Conservation (phyloP, 2,329 filamentous ascomycete genomes). For the Venturia effusa region DNA sequence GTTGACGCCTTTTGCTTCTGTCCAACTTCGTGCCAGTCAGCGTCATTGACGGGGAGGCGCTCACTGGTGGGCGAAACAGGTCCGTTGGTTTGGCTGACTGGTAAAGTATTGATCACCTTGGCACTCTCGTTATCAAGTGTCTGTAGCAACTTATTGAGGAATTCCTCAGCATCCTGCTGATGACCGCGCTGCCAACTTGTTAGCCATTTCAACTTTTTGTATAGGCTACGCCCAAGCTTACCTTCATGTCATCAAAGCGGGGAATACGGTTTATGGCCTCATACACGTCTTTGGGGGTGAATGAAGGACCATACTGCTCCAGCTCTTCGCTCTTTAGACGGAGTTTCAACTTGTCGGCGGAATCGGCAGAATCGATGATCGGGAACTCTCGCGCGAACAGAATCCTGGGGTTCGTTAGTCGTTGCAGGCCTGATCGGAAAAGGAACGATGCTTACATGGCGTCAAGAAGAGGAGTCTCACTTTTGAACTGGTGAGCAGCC, state of each 20-base stretch:
- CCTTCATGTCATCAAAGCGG: constrained; percentile 84
- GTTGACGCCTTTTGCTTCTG: constrained; percentile 79
- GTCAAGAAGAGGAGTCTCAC: constrained; percentile 85
- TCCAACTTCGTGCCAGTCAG: constrained; percentile 91
- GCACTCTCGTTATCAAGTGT: constrained; percentile 89
- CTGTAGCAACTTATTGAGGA: constrained; percentile 84
- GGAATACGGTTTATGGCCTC: constrained; percentile 79
- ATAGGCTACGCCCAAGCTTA: constrained; percentile 35
- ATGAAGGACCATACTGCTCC: constrained; percentile 81
- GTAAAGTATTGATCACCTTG: constrained; percentile 52
- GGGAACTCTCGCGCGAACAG: constrained; percentile 93
- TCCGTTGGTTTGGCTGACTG: constrained; percentile 18
- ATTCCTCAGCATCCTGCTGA: constrained; percentile 96
- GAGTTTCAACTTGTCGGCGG: constrained; percentile 61
- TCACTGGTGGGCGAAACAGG: constrained; percentile 35
- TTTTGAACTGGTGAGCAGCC: constrained; percentile 85
- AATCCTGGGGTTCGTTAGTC: constrained; percentile 47
- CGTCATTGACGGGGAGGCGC: constrained; percentile 30
- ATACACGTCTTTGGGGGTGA: constrained; percentile 92
- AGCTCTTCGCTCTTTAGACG: constrained; percentile 72
- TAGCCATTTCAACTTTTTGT: not conserved
- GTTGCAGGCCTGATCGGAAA: constrained; percentile 11
- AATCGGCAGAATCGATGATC: constrained; percentile 67
- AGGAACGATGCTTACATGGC: constrained; percentile 57
- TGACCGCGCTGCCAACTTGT: constrained; percentile 59